Evolutionary conservation across 1,139 yeast genomes (phyloP), one percentile per base, ranked within the genome.

Genomic region (Hansenula lynferdii): DNA sequence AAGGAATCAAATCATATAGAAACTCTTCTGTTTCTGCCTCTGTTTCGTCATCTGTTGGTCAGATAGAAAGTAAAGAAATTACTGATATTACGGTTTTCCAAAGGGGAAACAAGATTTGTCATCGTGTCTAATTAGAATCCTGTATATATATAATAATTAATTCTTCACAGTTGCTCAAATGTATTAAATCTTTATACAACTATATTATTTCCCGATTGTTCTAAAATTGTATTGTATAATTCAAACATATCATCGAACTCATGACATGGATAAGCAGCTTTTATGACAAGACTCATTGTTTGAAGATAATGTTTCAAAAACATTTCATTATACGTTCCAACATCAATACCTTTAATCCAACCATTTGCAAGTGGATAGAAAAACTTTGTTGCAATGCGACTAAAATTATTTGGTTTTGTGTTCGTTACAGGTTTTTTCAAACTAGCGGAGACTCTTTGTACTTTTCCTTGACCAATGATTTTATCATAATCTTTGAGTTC

Each of bases 321-420:
- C 34, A 64, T 39, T 23, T 56, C 57, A 34, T 60, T 65, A 34
- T 54, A 60, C 3, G 59, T 42, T 1, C 68, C 69, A 28, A 64
- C 37, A 32, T 62, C 51, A 6, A 64, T 62, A 10, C 69, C 68
- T 36, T 59, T 59, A 5, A 56, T 38, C 67, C 66, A 62, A 2
- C 61, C 67, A 40, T 62, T 60, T 0, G 63, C 64, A 25, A 65
- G 41, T 2, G 69, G 68, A 41, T 60, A 63, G 38, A 65, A 65
- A 36, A 61, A 65, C 26, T 45, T 43, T 9, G 54, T 43, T 0
- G 67, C 64, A 23, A 56, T 39, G 28, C 49, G 53, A 22, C 60
- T 51, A 39, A 65, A 63, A 12, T 50, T 51, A 37, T 63, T 63
- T 3, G 52, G 44, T 23, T 42, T 45, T 8, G 36, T 15, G 5